Percentiles rank a stretch among this genome's conserved stretches.
Conservation (phyloP, 805 yeast species). For the Schizosaccharomyces lindneri region DNA sequence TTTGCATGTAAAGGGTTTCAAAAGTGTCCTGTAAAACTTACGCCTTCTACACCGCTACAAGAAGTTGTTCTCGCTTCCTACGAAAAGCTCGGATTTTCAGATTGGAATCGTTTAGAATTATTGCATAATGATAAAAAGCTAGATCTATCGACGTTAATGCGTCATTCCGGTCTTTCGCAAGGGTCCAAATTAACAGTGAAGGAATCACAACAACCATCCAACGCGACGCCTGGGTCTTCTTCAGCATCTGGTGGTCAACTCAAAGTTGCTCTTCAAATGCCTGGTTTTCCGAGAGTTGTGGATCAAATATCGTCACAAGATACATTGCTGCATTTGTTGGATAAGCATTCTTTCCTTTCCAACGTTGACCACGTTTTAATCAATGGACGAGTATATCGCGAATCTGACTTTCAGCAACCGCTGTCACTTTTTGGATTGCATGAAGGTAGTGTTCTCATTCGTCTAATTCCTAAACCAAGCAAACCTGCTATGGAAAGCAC, state of each 20-base stretch:
- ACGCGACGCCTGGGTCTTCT: background rate
- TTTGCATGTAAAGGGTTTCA: background rate
- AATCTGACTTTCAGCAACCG: background rate
- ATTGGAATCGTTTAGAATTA: background rate
- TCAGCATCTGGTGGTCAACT: background rate
- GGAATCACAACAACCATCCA: background rate
- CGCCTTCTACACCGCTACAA: background rate
- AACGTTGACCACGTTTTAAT: background rate
- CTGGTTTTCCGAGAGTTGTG: background rate
- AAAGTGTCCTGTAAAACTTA: background rate
- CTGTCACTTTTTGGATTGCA: background rate
- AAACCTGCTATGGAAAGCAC: background rate
- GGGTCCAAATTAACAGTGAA: background rate
- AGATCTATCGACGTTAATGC: background rate
- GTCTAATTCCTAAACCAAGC: background rate
- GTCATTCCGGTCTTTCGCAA: background rate
- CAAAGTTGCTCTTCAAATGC: background rate
- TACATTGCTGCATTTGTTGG: background rate
- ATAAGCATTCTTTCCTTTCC: background rate
- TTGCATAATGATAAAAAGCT: background rate
- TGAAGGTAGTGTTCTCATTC: background rate
- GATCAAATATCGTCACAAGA: background rate
- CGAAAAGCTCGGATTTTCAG: background rate
- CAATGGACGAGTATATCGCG: background rate
- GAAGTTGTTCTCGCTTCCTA: background rate